Evolutionary conservation across 352 stramenopile species (phyloP), one percentile per base, ranked within the genome.

Genomic region (Pythium coloratum): DNA sequence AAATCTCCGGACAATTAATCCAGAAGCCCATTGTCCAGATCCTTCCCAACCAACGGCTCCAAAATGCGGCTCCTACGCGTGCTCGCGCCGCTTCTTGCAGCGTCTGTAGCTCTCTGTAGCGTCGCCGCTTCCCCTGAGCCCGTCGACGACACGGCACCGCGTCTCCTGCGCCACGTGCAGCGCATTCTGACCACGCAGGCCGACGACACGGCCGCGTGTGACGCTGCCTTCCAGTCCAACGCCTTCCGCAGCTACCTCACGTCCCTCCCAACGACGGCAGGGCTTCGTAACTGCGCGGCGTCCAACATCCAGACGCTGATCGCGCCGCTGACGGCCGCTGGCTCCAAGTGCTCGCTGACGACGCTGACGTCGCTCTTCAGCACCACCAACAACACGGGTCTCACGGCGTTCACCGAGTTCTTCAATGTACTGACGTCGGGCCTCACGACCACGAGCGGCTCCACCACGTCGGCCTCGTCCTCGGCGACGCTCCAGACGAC

Each of bases 231-330:
- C 38, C 70, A 59, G 36, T 77, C 59, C 72, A 86, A 76, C 56
- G 66, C 78, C 3, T 70, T 87, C 58, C 73, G 77, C 32, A 59
- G 64, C 16, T 87, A 86, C 62, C 63, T 88, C 36, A 76, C 65
- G 36, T 75, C 61, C 2, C 49, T 90, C 47, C 81, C 81, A 10
- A 57, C 68, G n/a, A 75, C 78, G 7, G 79, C 62, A 3, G 79
- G 79, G 13, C 59, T 90, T 18, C 77, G 77, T 46, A 73, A 72
- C 32, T 90, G 81, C 67, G 61, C 82, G 32, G 76, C 79, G 36
- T 75, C 60, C 59, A 90, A 90, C 69, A 68, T 88, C 40, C 74
- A 76, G 20, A 56, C 69, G 46, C 67, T 89, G 14, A 71, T 81
- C 20, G 59, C 66, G 12, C 67, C 70, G 24, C 71, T 89, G 8